phyloP scores from a whole-genome alignment of 495 filamentous ascomycete species.

The Pyronema domesticum region DNA sequence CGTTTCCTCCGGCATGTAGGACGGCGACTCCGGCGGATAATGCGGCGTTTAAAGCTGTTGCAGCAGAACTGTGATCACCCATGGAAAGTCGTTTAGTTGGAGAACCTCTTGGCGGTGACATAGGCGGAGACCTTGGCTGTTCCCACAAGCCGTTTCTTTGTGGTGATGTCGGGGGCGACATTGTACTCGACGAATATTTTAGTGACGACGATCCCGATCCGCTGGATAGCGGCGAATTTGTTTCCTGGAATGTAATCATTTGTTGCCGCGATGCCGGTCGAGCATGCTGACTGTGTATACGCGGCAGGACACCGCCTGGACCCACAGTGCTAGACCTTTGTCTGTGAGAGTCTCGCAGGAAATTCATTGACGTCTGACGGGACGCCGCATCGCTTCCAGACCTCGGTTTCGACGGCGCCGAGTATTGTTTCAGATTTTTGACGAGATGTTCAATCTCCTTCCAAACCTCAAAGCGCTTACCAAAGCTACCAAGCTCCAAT shows the following conservation, averaged over 20 bases:
- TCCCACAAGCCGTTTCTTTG: constrained; percentile 11
- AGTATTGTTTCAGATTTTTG: constrained; percentile 46
- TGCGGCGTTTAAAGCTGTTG: constrained; percentile 20
- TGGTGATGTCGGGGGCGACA: constrained; percentile 25
- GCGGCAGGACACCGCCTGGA: constrained; percentile 36
- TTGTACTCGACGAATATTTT: constrained; percentile 30
- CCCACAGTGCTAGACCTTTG: constrained; percentile 29
- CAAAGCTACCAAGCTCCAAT: constrained; percentile 66
- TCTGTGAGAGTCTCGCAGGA: constrained; percentile 8
- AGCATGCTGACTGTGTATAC: constrained; percentile 41
- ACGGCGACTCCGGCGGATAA: constrained; percentile 18
- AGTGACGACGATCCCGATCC: constrained; percentile 10
- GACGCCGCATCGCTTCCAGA: constrained; percentile 21
- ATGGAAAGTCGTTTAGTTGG: constrained; percentile 14
- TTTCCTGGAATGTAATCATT: constrained; percentile 20
- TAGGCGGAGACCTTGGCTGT: constrained; percentile 3
- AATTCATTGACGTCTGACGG: constrained; percentile 16
- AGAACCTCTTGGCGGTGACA: constrained; percentile 9
- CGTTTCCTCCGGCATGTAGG: constrained; percentile 14
- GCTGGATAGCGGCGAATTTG: constrained; percentile 10
- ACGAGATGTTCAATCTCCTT: constrained; percentile 61
- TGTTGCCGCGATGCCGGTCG: constrained; percentile 22
- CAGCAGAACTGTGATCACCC: constrained; percentile 11
- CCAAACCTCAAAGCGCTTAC: constrained; percentile 25
- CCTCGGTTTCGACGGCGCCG: constrained; percentile 10